Percentiles rank a stretch among this genome's conserved stretches.
phyloP scores from a whole-genome alignment of 805 yeast genomes.

The Millerozyma acaciae region DNA sequence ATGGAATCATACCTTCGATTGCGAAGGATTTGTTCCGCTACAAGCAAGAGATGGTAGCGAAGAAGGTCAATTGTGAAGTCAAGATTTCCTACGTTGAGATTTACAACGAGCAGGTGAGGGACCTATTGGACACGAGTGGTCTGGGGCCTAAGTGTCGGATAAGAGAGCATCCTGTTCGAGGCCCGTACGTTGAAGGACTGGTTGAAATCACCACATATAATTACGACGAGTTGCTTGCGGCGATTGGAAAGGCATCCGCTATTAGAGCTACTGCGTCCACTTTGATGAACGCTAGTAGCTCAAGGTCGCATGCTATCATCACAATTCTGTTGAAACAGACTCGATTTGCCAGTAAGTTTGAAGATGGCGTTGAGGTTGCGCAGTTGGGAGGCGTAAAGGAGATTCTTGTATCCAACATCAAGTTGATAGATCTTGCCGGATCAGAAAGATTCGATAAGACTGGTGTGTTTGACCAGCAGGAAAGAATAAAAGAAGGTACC shows the following conservation, averaged over 20 bases:
- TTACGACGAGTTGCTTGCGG: conserved; percentile 46
- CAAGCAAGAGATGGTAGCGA: conserved; percentile 32
- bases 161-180: conserved; percentile 61
- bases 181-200: conserved; percentile 71
- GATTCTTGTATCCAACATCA: conserved; percentile 55
- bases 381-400: conserved; percentile 37
- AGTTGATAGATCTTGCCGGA: conserved; percentile 80
- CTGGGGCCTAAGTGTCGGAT: conserved; percentile 39
- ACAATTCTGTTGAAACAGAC: conserved; percentile 61
- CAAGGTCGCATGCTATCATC: conserved; percentile 79
- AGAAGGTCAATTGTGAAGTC: conserved; percentile 35
- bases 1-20: conserved; percentile 39
- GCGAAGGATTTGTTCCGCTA: conserved; percentile 51
- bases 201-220: conserved; percentile 47
- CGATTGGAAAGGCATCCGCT: conserved; percentile 48
- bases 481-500: conserved; percentile 68
- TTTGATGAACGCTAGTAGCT: conserved; percentile 64
- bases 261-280: conserved; percentile 70
- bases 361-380: conserved; percentile 19
- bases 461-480: conserved; percentile 51
- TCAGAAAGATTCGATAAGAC: conserved; percentile 68
- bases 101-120: conserved; percentile 73
- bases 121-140: conserved; percentile 29
- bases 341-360: conserved; percentile 18
- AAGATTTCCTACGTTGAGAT: conserved; percentile 66